Base-by-base conservation (phyloP, 2,329 filamentous ascomycete species). In the Aspergillus latus region DNA sequence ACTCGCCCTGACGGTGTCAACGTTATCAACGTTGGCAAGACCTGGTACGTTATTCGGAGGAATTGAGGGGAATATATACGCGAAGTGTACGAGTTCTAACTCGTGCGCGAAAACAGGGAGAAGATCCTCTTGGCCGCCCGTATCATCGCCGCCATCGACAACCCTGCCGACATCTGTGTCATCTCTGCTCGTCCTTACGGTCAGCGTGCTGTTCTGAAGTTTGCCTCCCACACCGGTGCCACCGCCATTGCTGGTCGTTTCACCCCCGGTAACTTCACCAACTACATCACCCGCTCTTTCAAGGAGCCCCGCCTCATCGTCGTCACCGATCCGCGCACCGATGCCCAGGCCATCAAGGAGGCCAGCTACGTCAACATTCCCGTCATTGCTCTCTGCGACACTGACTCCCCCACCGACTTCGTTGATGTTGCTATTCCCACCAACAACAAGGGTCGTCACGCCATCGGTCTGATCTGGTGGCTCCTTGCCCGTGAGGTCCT, bases 251-350 rank as follows among this genome's bases (percentile, higher is more conserved):
- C 94, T 74, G 94, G 94, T 84, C 94, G 94, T 79, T 99, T 99
- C 89, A 99, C 94, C 77, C 94, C 94, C 78, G 94, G 94, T 90
- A 96, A 93, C 82, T 99, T 99, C 89, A 99, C 94, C 86, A 99
- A 99, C 88, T 99, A 99, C 89, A 99, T 99, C 89, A 99, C 95
- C 81, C 93, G 94, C 76, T 97, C 94, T 67, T 99, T 99, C 92
- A 97, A 97, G 88, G 94, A 99, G 86, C 94, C 94, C 77, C 95
- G 95, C 80, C 86, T 99, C 76, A 97, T 99, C 82, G 88, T 99
- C 78, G 94, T 99, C 75, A 99, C 94, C 82, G 94, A 99, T 81
- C 94, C 94, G 73, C 93, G 95, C 82, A 99, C 95, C 84, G 94
- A 99, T 75, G 91, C 94, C 78, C 94, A 99, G 88, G 94, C 94